Conservation (phyloP, 106 monocot genomes). For the Phalaenopsis aphrodite region DNA sequence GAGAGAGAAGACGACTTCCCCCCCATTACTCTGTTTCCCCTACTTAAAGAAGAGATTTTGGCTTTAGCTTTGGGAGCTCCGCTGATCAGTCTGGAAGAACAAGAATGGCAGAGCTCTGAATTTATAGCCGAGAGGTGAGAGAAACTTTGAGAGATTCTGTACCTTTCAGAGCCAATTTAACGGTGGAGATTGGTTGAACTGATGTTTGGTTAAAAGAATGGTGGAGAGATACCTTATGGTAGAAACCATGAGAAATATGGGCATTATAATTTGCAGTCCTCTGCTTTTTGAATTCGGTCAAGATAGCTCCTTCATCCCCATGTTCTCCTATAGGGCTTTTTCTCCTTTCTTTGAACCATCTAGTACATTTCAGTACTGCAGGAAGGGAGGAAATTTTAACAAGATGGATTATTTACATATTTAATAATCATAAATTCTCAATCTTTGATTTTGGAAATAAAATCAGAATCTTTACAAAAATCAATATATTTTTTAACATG, state of each 20-base stretch:
- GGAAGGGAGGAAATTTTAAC: not conserved
- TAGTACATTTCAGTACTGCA: not conserved
- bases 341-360: not conserved
- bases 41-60: no score
- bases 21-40: slow-evolving; percentile 5
- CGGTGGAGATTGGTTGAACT: not conserved
- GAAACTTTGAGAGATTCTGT: not conserved
- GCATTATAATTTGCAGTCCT: not conserved
- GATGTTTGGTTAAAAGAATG: slow-evolving; percentile 5
- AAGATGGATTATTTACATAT: no score
- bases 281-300: not conserved
- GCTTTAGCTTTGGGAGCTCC: not conserved
- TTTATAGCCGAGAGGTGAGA: not conserved
- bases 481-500: no score
- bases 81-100: not conserved
- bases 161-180: slow-evolving; percentile 4
- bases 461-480: no score
- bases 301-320: not conserved
- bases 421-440: no score
- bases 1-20: not conserved
- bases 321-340: not conserved
- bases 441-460: no score
- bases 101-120: not conserved
- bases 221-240: not conserved
- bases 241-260: not conserved